phyloP scores from a whole-genome alignment of 371 early-diverging fungal species.

The Mortierella sp. region DNA sequence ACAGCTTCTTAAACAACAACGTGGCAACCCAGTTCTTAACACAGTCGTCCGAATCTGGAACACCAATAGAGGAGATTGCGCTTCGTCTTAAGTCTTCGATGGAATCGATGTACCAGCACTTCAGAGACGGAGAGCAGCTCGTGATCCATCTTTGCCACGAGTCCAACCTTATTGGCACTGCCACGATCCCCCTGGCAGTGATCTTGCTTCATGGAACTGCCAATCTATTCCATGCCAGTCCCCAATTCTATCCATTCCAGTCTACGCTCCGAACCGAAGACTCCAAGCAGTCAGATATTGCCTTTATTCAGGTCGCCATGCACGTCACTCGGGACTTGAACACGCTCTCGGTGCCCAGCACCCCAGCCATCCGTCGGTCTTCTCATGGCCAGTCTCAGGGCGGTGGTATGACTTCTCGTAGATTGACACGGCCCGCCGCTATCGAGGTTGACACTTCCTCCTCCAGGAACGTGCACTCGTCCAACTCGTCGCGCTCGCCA shows the following conservation, averaged over 20 bases:
- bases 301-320: constrained; percentile 48
- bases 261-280: constrained; percentile 12
- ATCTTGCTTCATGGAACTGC: constrained; percentile 52
- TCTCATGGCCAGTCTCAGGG: constrained; percentile 26
- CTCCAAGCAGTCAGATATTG: constrained; percentile 10
- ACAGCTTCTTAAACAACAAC: constrained; percentile 47
- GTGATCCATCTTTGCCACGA: constrained; percentile 50
- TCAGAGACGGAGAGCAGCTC: constrained; percentile 48
- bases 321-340: constrained; percentile 53
- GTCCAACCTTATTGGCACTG: constrained; percentile 38
- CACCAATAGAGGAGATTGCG: constrained; percentile 48
- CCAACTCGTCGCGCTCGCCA: constrained; percentile 41
- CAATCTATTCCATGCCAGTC: constrained; percentile 49
- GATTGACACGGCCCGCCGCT: constrained; percentile 28
- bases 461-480: constrained; percentile 25
- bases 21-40: constrained; percentile 43
- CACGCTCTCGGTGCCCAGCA: constrained; percentile 45
- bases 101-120: constrained; percentile 56
- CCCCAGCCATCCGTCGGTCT: constrained; percentile 50
- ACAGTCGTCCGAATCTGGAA: constrained; percentile 14
- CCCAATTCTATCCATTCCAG: constrained; percentile 40
- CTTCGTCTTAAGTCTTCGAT: constrained; percentile 51
- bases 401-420: constrained; percentile 6
- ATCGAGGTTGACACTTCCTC: constrained; percentile 38
- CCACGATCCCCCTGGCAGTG: constrained; percentile 47